Evolutionary conservation across 805 yeast genomes (phyloP), one percentile per base, ranked within the genome.

Genomic region (Saccharomycopsis microspora): DNA sequence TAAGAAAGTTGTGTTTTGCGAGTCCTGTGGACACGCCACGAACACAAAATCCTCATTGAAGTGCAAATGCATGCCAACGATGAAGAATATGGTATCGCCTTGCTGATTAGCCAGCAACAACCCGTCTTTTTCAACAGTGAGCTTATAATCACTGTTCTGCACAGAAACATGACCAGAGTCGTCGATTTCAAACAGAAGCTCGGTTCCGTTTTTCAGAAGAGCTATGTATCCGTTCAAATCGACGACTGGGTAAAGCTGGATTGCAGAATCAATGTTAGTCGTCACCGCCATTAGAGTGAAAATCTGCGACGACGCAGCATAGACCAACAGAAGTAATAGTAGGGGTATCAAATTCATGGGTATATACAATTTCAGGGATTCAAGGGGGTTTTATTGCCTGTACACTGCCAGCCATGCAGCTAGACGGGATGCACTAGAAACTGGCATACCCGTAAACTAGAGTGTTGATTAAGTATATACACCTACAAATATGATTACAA

Each of bases 141-240:
- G 55, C 46, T 39, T 58, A 49, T 38, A 60, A 55, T 46, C 55
- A 44, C 52, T 56, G 55, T 43, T 56, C 57, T 19, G 57, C 56
- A 36, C 58, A 55, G 36, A 52, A 55, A 45, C 54, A 47, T 34
- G 56, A 56, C 44, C 63, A 47, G 41, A 57, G 51, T 55, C 44
- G 56, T 53, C 41, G 51, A 61, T 45, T 54, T 59, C 37, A 50
- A 33, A 38, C 56, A 48, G 32, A 51, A 51, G 28, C 50, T 45
- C 49, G 42, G 45, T 50, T 44, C 50, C 52, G 44, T 40, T 50
- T 48, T 51, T 39, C 50, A 54, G 47, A 39, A 51, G 40, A 47
- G 56, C 45, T 51, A 58, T 43, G 53, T 50, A 43, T 45, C 55
- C 43, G 45, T 54, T 37, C 36, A 44, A 43, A 44, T 50, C 42